Base-by-base conservation (phyloP, 2,329 filamentous ascomycete species). In the Biscogniauxia marginata region DNA sequence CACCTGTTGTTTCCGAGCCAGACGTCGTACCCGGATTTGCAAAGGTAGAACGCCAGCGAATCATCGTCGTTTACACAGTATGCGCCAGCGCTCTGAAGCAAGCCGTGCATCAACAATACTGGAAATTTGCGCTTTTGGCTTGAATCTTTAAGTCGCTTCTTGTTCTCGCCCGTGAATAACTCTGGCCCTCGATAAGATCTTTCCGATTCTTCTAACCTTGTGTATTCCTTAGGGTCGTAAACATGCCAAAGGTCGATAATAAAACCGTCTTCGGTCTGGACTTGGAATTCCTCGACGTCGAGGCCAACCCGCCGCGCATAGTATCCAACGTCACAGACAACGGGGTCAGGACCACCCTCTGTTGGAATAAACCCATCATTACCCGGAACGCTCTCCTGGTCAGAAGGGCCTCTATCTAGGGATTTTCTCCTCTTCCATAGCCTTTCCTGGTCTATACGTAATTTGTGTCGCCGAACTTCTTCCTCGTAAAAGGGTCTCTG, bases 1-100 rank as follows among this genome's bases (percentile, higher is more conserved):
- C 92, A 96, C 19, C 93, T 84, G 69, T 96, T 97, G 74, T 96
- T 96, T 4, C 93, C 93, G 16, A 97, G 80, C 93, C 93, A 98
- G 43, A 98, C 91, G 71, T 98, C 93, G 72, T 91, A 97, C 1
- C 93, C 93, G 0, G 89, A 86, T 73, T 96, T 96, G 73, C 90
- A 92, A 7, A 98, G 85, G 76, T 88, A 96, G 73, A 97, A 97
- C 0, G 93, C 93, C 7, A 97, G 80, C 22, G 89, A 93, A 63
- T 91, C 86, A 60, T 96, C 92, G 66, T 96, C 93, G 69, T 93
- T 96, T 62, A 87, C 87, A 72, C 92, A 96, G 70, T 91, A 97
- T 0, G 93, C 90, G 3, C 93, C 93, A 0, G 91, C 84, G 52
- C 88, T 93, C 74, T 98, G 93, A 6, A 98, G 77, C 2, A 97